Conservation (phyloP, 1,139 yeast genomes). For the Barnettozyma hawaiiensis region DNA sequence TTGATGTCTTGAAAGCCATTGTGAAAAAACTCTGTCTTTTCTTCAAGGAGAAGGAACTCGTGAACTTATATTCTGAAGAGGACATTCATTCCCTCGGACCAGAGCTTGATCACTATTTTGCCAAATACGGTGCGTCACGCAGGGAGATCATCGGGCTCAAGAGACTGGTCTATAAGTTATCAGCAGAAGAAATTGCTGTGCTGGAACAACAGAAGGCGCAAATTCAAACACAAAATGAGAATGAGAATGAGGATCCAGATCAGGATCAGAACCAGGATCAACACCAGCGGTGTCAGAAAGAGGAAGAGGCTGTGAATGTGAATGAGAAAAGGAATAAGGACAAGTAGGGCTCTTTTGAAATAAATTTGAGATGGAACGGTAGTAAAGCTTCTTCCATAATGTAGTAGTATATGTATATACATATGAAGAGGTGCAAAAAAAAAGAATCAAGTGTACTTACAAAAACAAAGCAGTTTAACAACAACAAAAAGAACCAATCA, state of each 20-base stretch:
- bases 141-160: neutral
- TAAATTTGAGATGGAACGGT: too few relatives aligned
- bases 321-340: neutral
- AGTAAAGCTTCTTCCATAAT: too few relatives aligned
- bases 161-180: conserved; percentile 2
- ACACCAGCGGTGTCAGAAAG: neutral
- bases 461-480: neutral
- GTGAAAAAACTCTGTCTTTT: neutral
- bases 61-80: conserved; percentile 1
- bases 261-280: neutral
- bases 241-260: neutral
- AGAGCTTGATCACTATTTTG: neutral
- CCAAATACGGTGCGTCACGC: neutral
- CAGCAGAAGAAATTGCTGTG: neutral
- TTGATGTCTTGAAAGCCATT: neutral
- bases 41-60: conserved; percentile 2
- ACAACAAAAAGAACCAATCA: neutral
- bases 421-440: neutral
- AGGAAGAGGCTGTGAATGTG: neutral
- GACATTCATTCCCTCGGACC: conserved; percentile 2
- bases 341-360: neutral
- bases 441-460: neutral
- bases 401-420: neutral
- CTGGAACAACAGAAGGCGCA: neutral
- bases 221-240: neutral